These are phyloP conservation scores for Zizania palustris DNA, from an alignment of 202 grass and related monocot genomes.

Conservation along the genomic window DNA sequence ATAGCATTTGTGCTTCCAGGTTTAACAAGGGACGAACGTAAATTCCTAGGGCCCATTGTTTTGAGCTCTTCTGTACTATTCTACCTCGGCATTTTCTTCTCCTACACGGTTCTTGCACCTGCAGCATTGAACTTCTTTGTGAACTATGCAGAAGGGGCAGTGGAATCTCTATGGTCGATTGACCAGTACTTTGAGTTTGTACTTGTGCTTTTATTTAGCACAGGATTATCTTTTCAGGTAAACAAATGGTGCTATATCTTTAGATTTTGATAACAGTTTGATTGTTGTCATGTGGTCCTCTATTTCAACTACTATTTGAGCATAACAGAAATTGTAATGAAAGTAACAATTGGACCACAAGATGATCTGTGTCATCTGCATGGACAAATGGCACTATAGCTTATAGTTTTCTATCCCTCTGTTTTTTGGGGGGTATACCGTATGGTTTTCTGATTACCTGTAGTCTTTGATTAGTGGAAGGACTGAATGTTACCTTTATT, in stretches of 20 bases:
- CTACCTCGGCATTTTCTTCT: slow-evolving; percentile 90
- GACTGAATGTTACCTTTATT: no score
- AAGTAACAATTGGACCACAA: slow-evolving; percentile 12
- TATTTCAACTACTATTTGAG: not conserved
- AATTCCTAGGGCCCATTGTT: slow-evolving; percentile 93
- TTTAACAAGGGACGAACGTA: slow-evolving; percentile 86
- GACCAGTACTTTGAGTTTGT: slow-evolving; percentile 98
- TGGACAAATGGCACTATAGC: not conserved
- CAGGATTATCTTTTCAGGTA: slow-evolving; percentile 97
- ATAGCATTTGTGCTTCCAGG: slow-evolving; percentile 95
- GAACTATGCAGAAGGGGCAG: slow-evolving; percentile 94
- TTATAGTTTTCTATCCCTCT: not conserved
- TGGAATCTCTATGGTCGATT: slow-evolving; percentile 96
- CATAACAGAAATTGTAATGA: not conserved
- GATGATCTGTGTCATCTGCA: not conserved
- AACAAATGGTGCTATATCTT: slow-evolving; percentile 11
- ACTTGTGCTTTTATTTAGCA: slow-evolving; percentile 97
- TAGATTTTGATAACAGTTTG: not conserved
- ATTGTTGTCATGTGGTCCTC: not conserved
- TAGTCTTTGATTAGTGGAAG: not conserved
- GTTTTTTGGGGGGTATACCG: not conserved
- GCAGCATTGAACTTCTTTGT: slow-evolving; percentile 98
- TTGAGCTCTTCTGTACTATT: slow-evolving; percentile 97
- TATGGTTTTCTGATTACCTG: not conserved
- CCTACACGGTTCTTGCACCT: slow-evolving; percentile 81